phyloP scores from a whole-genome alignment of 1,139 yeast genomes.

The Hemisphaericaspora xylofermentans region DNA sequence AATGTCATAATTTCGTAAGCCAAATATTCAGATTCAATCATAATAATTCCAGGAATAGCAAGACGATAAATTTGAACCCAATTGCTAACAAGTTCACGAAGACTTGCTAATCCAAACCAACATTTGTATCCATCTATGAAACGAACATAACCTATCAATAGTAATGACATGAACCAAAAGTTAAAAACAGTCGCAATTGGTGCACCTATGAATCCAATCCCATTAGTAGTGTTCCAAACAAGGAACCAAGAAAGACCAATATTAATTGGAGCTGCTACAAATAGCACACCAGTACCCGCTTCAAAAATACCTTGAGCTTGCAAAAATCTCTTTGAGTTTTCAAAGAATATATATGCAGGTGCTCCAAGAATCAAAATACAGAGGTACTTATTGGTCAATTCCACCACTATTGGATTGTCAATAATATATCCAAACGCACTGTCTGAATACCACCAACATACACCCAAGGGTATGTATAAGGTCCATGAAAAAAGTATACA shows the following conservation, averaged over 20 bases:
- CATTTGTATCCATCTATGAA: conserved; percentile 67
- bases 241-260: conserved; percentile 68
- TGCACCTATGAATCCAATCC: conserved; percentile 69
- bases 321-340: conserved; percentile 74
- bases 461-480: conserved; percentile 59
- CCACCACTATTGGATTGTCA: conserved; percentile 59
- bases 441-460: conserved; percentile 68
- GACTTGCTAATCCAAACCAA: conserved; percentile 61
- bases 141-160: conserved; percentile 53
- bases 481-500: conserved; percentile 57
- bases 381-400: conserved; percentile 62
- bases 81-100: conserved; percentile 48
- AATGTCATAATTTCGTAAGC: conserved; percentile 73
- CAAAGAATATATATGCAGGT: conserved; percentile 83
- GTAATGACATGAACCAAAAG: conserved; percentile 65
- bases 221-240: conserved; percentile 67
- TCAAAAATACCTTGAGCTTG: conserved; percentile 94
- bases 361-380: conserved; percentile 71
- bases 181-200: conserved; percentile 71
- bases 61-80: conserved; percentile 61
- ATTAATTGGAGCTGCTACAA: conserved; percentile 80
- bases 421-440: conserved; percentile 51
- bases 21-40: conserved; percentile 72
- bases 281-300: conserved; percentile 78
- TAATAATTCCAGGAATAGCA: conserved; percentile 71